phyloP scores from a whole-genome alignment of 257 asterid species.

The Rehmannia glutinosa region DNA sequence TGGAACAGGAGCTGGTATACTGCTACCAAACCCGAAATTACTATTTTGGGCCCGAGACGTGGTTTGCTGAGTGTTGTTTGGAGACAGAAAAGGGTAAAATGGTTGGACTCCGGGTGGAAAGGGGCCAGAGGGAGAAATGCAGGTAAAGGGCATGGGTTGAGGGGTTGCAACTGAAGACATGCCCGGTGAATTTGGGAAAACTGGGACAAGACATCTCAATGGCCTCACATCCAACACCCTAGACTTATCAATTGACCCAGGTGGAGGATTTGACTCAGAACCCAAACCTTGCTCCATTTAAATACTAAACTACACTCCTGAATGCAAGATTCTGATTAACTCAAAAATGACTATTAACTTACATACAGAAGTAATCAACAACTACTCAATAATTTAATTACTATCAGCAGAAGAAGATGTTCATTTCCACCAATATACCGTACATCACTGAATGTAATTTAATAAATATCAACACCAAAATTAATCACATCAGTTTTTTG shows the following conservation, averaged over 20 bases:
- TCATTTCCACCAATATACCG: background rate
- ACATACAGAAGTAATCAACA: background rate
- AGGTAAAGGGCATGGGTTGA: conserved; percentile 72
- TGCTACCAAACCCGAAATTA: conserved; percentile 29
- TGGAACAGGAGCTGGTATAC: conserved; percentile 62
- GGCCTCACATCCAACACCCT: conserved; percentile 79
- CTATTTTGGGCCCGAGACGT: conserved; percentile 21
- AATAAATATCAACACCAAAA: background rate
- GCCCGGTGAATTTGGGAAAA: conserved; percentile 66
- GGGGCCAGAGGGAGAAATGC: conserved; percentile 93
- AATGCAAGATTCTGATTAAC: background rate
- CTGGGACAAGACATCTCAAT: conserved; percentile 67
- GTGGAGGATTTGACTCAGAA: conserved; percentile 36
- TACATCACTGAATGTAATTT: background rate
- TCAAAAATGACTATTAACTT: background rate
- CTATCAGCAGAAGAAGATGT: conserved; percentile 6
- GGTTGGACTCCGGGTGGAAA: conserved; percentile 90
- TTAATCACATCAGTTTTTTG: conserved; percentile 10
- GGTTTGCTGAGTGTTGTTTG: conserved; percentile 33
- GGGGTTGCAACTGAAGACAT: conserved; percentile 46
- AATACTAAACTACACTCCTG: conserved; percentile 14
- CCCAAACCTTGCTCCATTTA: conserved; percentile 68
- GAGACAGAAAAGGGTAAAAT: conserved; percentile 61
- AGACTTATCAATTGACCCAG: conserved; percentile 64
- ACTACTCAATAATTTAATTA: background rate